Evolutionary conservation across 306 rosid species (phyloP), one percentile per base, ranked within the genome.

Genomic region (Trichosanthes truncata): DNA sequence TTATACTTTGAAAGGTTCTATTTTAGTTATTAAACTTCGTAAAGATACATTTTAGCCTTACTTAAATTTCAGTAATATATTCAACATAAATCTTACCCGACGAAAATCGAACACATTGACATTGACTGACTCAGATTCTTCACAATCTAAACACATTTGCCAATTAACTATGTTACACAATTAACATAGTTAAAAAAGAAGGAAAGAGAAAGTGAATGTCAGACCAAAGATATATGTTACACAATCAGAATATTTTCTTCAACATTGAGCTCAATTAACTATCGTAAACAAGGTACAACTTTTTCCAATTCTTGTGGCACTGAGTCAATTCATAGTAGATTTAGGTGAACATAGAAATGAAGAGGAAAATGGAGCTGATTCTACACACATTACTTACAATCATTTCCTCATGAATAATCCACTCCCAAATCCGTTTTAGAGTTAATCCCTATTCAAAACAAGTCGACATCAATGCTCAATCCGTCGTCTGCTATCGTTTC

Each of bases 381-480:
- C 78, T 49, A 74, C 62, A 74, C 62, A 74, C 62, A 45, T 14
- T 51, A 49, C 78, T 74, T 74, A 31, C 78, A 52, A n/a, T 74
- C 59, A 26, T 52, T 33, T 74, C 63, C 41, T 74, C 78, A 26
- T 74, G 12, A 71, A 71, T 29, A 1, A 23, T 71, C 33, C 56
- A 23, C 52, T 49, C 78, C 56, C 59, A 33, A 66, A 74, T 52
- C 61, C 0, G 8, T 17, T 74, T 74, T 48, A 15, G 45, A 46
- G 41, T 73, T 23, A 8, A 73, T 48, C 77, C 77, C 59, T 46
- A 49, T 31, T 49, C 29, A 74, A 29, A 74, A 74, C 78, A 51
- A 51, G 63, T 31, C 25, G 63, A 33, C 46, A 18, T 74, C 78
- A 31, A 74, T 74, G 63, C 78, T 74, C 31, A 18, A 52, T 51